Conservation (phyloP, 2,329 filamentous ascomycete species). For the Pseudomassariella vexata region DNA sequence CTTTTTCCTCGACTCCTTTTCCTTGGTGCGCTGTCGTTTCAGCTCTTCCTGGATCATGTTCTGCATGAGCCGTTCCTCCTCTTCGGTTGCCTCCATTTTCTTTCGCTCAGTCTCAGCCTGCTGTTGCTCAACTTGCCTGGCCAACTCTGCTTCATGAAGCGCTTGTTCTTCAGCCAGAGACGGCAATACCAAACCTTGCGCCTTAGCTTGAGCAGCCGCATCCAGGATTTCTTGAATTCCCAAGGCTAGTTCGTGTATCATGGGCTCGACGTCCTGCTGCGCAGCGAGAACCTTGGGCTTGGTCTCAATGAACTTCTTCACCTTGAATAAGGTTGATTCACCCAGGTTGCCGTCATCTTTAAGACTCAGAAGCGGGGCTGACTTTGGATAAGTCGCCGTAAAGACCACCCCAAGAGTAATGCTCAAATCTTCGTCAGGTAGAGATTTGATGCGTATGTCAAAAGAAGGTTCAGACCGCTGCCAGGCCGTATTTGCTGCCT, state of each 20-base stretch:
- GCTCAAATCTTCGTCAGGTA: conserved; percentile 64
- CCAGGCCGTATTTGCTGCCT: conserved; percentile 71
- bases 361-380: conserved; percentile 65
- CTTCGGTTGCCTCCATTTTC: conserved; percentile 50
- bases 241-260: conserved; percentile 61
- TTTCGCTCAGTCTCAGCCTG: conserved; percentile 47
- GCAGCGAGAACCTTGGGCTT: conserved; percentile 48
- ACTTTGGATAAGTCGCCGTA: conserved; percentile 87
- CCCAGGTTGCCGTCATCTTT: conserved; percentile 60
- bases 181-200: conserved; percentile 69
- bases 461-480: conserved; percentile 85
- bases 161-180: conserved; percentile 87
- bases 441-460: conserved; percentile 70
- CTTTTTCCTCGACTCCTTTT: conserved; percentile 58
- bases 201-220: conserved; percentile 74
- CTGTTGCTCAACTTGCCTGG: conserved; percentile 52
- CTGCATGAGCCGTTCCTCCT: conserved; percentile 66
- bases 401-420: conserved; percentile 73
- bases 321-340: conserved; percentile 64
- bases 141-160: conserved; percentile 69
- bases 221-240: conserved; percentile 73
- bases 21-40: conserved; percentile 58
- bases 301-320: conserved; percentile 58
- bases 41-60: conserved; percentile 70
- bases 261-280: conserved; percentile 47